Percentiles rank a stretch among this genome's conserved stretches.
Conservation (phyloP, 1,284 basidiomycete species). For the Fistulinella cinereoalba region DNA sequence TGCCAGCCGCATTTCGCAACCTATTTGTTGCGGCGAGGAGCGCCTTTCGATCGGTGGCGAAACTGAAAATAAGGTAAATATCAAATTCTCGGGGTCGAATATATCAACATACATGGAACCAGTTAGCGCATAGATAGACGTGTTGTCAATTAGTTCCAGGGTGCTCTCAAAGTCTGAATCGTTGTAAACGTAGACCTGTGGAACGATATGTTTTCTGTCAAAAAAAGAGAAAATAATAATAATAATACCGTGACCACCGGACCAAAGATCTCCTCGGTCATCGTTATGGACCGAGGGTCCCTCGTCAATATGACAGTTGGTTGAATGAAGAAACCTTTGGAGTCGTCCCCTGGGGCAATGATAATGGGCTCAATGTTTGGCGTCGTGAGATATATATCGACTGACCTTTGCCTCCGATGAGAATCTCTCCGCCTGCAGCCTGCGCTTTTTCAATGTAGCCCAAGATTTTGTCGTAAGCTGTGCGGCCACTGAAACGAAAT, state of each 20-base stretch:
- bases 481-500: slow-evolving; percentile 53
- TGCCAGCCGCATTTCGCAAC: slow-evolving; percentile 83
- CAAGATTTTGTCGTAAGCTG: slow-evolving; percentile 87
- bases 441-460: slow-evolving; percentile 88
- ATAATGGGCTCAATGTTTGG: neutral
- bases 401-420: slow-evolving; percentile 80
- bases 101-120: slow-evolving; percentile 65
- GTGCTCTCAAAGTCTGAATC: slow-evolving; percentile 85
- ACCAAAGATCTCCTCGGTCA: slow-evolving; percentile 96
- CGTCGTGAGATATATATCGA: neutral
- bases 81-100: neutral
- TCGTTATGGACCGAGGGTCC: slow-evolving; percentile 88
- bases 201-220: slow-evolving; percentile 6
- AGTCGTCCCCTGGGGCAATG: slow-evolving; percentile 62
- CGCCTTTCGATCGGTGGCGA: slow-evolving; percentile 76
- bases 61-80: slow-evolving; percentile 46
- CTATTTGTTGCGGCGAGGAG: slow-evolving; percentile 74
- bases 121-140: slow-evolving; percentile 88
- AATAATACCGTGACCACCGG: slow-evolving; percentile 84
- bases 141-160: slow-evolving; percentile 82
- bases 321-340: slow-evolving; percentile 91
- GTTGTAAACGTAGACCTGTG: slow-evolving; percentile 79
- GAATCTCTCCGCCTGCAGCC: slow-evolving; percentile 82
- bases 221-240: slow-evolving; percentile 2
- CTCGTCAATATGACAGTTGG: slow-evolving; percentile 95